These are phyloP conservation scores for Aspergillus cristatus DNA, from an alignment of 495 filamentous ascomycete genomes.

Conservation along the genomic window DNA sequence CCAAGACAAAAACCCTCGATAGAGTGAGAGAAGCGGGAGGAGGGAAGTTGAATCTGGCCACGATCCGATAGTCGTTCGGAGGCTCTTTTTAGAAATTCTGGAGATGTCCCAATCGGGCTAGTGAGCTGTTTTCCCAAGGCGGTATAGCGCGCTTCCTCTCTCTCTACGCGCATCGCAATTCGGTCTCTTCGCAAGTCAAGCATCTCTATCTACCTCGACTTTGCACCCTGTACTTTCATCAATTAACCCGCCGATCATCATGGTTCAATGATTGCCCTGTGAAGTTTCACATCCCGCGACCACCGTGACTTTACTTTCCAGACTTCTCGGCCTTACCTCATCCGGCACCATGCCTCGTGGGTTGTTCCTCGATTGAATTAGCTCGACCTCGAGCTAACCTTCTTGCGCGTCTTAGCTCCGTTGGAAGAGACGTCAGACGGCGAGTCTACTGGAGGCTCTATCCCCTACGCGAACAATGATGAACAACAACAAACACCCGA, in stretches of 20 bases:
- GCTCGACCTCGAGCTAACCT: no score
- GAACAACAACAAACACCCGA: conserved; percentile 21
- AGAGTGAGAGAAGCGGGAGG: conserved; percentile 6
- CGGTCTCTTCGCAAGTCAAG: conserved; percentile 4
- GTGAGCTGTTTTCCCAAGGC: conserved; percentile 27
- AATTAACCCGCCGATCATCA: no score
- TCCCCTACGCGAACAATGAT: conserved; percentile 24
- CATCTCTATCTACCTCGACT: no score
- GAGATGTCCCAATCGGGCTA: conserved; percentile 18
- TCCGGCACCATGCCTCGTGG: conserved; percentile 29
- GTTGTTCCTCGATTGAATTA: conserved; percentile 14
- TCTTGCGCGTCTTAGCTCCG: no score
- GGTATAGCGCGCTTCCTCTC: conserved; percentile 22
- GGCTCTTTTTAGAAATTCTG: conserved; percentile 23
- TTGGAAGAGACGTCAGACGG: conserved; percentile 36
- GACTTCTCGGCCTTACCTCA: conserved; percentile 16
- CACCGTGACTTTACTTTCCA: conserved; percentile 29
- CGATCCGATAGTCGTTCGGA: conserved; percentile 8
- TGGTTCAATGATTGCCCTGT: no score
- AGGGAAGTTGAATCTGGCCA: conserved; percentile 5
- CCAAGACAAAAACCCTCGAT: conserved; percentile 10
- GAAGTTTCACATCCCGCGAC: neutral
- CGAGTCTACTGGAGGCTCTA: conserved; percentile 34
- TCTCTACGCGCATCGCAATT: conserved; percentile 13
- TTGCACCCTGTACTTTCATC: no score